phyloP scores from a whole-genome alignment of 352 stramenopile genomes.

The Pythium chondricola region DNA sequence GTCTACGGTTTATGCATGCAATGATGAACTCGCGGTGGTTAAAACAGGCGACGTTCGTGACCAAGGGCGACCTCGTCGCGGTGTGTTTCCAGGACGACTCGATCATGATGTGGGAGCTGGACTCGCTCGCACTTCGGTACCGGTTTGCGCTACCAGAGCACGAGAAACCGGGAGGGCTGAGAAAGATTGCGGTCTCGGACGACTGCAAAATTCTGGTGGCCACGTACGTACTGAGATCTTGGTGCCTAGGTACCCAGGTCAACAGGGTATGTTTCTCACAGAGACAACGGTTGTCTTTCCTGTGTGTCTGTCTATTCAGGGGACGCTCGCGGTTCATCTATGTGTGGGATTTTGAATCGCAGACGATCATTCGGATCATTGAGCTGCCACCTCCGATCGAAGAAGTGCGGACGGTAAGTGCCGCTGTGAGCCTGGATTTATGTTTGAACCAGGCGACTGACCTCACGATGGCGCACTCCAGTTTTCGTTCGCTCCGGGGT shows the following conservation, averaged over 20 bases:
- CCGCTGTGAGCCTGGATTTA: neutral
- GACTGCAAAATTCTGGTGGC: constrained; percentile 72
- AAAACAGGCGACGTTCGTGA: constrained; percentile 53
- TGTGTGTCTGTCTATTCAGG: constrained; percentile 22
- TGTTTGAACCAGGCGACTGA: neutral
- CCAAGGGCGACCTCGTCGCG: constrained; percentile 52
- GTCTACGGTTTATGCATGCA: no score
- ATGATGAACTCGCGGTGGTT: no score
- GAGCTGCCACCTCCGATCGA: constrained; percentile 70
- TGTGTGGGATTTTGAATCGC: constrained; percentile 77
- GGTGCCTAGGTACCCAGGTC: no score
- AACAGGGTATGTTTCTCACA: no score
- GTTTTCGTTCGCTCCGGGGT: constrained; percentile 60
- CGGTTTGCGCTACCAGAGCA: constrained; percentile 60
- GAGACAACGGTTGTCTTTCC: no score
- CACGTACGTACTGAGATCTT: constrained; percentile 35
- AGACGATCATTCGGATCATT: constrained; percentile 83
- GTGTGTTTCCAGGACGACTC: constrained; percentile 80
- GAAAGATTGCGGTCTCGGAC: constrained; percentile 68
- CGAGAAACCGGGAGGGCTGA: constrained; percentile 50
- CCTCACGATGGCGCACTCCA: constrained; percentile 13
- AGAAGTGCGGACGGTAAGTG: constrained; percentile 49
- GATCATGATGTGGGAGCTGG: constrained; percentile 85
- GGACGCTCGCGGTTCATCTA: constrained; percentile 73
- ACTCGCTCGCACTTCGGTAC: constrained; percentile 63